These are phyloP conservation scores for Peronospora tabacina DNA, from an alignment of 352 stramenopile genomes.

Conservation along the genomic window DNA sequence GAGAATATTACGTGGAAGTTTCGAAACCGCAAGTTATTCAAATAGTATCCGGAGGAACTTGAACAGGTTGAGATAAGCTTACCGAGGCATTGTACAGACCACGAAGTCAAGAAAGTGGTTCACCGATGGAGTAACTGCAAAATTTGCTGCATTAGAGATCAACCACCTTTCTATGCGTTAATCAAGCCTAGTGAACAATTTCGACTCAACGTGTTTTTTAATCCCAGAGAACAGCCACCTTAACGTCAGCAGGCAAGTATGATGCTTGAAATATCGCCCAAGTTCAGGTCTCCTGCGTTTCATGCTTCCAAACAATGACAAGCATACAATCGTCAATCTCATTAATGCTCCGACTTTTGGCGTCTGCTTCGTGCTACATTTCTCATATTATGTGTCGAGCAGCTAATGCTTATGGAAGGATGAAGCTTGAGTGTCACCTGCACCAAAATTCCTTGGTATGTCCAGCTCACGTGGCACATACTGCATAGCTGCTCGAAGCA, in stretches of 20 bases:
- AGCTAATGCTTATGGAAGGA: background rate
- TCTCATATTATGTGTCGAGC: background rate
- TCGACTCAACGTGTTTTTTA: slow-evolving; percentile 86
- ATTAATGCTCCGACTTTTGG: background rate
- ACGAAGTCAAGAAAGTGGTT: too few species aligned
- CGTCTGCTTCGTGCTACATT: background rate
- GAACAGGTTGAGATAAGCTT: background rate
- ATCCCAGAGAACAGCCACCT: slow-evolving; percentile 65
- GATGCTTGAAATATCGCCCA: slow-evolving; percentile 74
- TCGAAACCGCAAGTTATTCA: background rate
- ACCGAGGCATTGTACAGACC: too few species aligned
- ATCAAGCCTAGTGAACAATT: slow-evolving; percentile 55
- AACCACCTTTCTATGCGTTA: too few species aligned
- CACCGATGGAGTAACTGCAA: too few species aligned
- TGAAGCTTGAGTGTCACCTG: slow-evolving; percentile 1
- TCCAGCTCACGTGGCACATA: slow-evolving; percentile 41
- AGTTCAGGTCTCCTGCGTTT: slow-evolving; percentile 36
- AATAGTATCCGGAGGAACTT: background rate
- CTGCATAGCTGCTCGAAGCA: slow-evolving; percentile 41
- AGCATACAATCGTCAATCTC: slow-evolving; percentile 43
- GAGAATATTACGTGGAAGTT: background rate
- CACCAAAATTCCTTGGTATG: slow-evolving; percentile 32
- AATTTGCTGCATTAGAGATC: too few species aligned
- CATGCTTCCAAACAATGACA: slow-evolving; percentile 35
- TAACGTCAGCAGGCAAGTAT: slow-evolving; percentile 76